A percentile compares a stretch with the other conserved stretches of the same genome.
Evolutionary conservation across 768 basidiomycete genomes (phyloP).

Genomic region (Tricholoma terreum): DNA sequence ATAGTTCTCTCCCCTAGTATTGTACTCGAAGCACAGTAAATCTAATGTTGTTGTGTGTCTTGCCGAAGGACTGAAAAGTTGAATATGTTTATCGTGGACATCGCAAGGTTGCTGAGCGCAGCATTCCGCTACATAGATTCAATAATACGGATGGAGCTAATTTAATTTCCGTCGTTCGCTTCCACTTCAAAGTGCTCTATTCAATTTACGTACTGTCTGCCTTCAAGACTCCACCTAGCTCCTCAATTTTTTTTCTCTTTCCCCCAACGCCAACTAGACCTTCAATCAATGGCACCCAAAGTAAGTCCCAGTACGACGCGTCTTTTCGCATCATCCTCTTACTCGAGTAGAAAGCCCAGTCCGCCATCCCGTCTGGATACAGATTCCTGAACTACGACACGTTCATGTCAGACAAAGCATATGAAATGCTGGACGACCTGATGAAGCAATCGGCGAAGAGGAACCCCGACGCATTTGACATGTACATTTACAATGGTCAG

Average conservation of each 20-base stretch:
- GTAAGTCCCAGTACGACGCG: conserved; percentile 14
- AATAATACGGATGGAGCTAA: too few species aligned
- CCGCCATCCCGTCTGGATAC: conserved; percentile 28
- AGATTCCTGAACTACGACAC: conserved; percentile 28
- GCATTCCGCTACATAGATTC: too few species aligned
- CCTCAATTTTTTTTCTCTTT: neutral
- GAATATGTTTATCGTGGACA: too few species aligned
- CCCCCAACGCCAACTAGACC: neutral
- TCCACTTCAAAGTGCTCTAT: too few species aligned
- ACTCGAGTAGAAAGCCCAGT: neutral
- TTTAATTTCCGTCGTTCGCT: too few species aligned
- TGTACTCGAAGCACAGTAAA: neutral
- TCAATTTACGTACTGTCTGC: too few species aligned
- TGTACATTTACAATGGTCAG: conserved; percentile 36
- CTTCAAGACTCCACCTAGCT: neutral
- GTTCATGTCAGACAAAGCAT: conserved; percentile 28
- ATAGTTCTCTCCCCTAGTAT: neutral
- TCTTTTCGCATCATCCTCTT: conserved; percentile 9
- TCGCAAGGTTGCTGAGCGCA: too few species aligned
- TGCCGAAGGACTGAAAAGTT: too few species aligned
- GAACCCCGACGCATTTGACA: conserved; percentile 30
- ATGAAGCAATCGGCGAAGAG: conserved; percentile 28
- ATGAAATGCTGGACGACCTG: conserved; percentile 25
- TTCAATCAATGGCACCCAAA: conserved; percentile 6
- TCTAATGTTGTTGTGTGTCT: neutral